These are phyloP conservation scores for Polyporus arcularius DNA, from an alignment of 768 basidiomycete genomes.

Conservation along the genomic window DNA sequence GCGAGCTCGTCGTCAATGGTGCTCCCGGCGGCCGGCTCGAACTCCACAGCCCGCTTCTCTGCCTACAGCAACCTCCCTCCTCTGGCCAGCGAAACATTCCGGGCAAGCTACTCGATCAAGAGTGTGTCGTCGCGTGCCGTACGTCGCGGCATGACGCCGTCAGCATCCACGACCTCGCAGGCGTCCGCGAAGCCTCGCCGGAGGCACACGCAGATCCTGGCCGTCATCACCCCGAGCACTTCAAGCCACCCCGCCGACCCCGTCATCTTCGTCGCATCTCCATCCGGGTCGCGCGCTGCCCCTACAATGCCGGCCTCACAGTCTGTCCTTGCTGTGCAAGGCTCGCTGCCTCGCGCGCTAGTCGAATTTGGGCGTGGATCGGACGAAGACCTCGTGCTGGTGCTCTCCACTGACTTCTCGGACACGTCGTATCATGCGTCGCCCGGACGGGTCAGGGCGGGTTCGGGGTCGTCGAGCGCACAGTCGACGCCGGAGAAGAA, in stretches of 20 bases:
- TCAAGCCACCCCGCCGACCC: slow-evolving; percentile 1
- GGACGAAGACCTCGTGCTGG: slow-evolving; percentile 21
- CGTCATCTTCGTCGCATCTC: slow-evolving; percentile 1
- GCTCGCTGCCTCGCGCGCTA: slow-evolving; percentile 9
- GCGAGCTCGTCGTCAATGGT: slow-evolving; percentile 18
- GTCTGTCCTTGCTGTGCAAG: neutral
- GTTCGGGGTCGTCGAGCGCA: neutral
- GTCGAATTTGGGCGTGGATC: slow-evolving; percentile 13
- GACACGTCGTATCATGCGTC: slow-evolving; percentile 8
- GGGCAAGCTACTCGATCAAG: slow-evolving; percentile 26
- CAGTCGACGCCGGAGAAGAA: slow-evolving; percentile 13
- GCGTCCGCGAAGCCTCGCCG: slow-evolving; percentile 13
- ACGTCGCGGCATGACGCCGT: slow-evolving; percentile 9
- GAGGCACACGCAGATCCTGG: slow-evolving; percentile 14
- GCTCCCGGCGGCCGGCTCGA: neutral
- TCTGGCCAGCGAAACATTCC: slow-evolving; percentile 27
- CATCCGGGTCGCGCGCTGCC: neutral
- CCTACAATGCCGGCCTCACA: neutral
- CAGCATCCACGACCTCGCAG: slow-evolving; percentile 9
- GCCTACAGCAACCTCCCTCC: slow-evolving; percentile 22
- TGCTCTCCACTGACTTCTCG: slow-evolving; percentile 18
- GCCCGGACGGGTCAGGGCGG: neutral
- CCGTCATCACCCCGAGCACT: neutral
- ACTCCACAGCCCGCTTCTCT: neutral
- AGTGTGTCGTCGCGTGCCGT: slow-evolving; percentile 1